Percentiles rank a stretch among this genome's conserved stretches.
Conservation (phyloP, 177 flowering plant species). For the Tripterygium wilfordii region DNA sequence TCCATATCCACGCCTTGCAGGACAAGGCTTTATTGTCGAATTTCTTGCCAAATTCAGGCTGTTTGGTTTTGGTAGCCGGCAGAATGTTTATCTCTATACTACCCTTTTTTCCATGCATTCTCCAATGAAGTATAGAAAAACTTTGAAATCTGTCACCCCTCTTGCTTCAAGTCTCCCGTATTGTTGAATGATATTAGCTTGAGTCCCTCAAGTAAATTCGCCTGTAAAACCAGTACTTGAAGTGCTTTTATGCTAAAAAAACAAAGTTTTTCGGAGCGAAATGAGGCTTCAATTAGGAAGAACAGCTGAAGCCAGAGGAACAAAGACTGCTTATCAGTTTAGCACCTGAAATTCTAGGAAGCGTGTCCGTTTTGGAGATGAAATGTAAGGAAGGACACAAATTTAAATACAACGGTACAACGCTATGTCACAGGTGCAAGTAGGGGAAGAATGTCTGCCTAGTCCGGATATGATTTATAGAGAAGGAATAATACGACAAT, state of each 20-base stretch:
- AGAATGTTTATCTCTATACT: slow-evolving; percentile 41
- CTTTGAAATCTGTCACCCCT: background rate
- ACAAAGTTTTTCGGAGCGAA: background rate
- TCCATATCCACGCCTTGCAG: slow-evolving; percentile 29
- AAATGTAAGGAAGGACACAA: slow-evolving; percentile 1
- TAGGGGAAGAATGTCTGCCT: slow-evolving; percentile 26
- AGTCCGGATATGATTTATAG: slow-evolving; percentile 21
- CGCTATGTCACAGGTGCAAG: slow-evolving; percentile 18
- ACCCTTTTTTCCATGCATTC: slow-evolving; percentile 68
- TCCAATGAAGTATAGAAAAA: slow-evolving; percentile 18
- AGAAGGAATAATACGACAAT: slow-evolving; percentile 35
- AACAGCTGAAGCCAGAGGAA: background rate
- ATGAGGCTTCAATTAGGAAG: background rate
- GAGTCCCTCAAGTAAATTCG: background rate
- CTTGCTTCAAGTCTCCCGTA: slow-evolving; percentile 7
- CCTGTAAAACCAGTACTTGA: too few species aligned
- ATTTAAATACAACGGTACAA: slow-evolving; percentile 9
- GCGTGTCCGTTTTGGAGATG: background rate
- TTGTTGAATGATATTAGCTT: background rate
- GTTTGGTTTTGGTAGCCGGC: slow-evolving; percentile 14
- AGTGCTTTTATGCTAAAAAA: background rate
- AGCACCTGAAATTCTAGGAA: too few species aligned
- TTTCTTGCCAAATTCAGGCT: slow-evolving; percentile 12
- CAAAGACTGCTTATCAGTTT: too few species aligned
- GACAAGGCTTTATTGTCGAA: slow-evolving; percentile 8